phyloP scores from a whole-genome alignment of 2,329 filamentous ascomycete genomes.

The Aspergillus sp. region DNA sequence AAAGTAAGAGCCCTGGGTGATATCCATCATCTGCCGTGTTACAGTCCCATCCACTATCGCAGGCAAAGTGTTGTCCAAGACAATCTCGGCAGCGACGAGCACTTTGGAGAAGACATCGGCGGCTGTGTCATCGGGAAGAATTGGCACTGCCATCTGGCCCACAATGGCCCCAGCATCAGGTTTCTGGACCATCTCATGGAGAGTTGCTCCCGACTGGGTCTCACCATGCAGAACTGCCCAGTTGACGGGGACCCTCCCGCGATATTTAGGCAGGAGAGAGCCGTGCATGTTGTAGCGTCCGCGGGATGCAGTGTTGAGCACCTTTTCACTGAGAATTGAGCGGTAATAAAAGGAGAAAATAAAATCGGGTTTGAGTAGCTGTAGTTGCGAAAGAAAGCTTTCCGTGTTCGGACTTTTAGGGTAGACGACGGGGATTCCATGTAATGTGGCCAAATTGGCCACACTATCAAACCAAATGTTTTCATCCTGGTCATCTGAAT shows the following conservation, averaged over 20 bases:
- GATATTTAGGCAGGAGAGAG: neutral
- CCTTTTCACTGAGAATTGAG: neutral
- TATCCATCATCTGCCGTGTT: neutral
- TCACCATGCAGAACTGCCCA: neutral
- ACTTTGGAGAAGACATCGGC: neutral
- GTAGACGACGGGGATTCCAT: neutral
- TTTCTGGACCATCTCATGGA: neutral
- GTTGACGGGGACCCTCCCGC: neutral
- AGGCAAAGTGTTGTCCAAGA: neutral
- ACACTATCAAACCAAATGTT: constrained; percentile 1
- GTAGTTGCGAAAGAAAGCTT: neutral
- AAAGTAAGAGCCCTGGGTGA: neutral
- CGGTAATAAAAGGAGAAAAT: constrained; percentile 1
- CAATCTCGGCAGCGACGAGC: neutral
- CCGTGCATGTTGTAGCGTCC: neutral
- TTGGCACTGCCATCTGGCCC: neutral
- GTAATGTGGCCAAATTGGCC: neutral
- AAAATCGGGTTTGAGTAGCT: neutral
- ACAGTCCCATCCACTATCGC: constrained; percentile 2
- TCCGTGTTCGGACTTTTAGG: neutral
- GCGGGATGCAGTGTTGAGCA: neutral
- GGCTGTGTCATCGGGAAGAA: neutral
- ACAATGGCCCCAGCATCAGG: neutral
- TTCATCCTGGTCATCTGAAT: neutral
- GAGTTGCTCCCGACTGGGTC: neutral